These are phyloP conservation scores for Fusarium sp. DNA, from an alignment of 2,329 filamentous ascomycete genomes.

Conservation along the genomic window DNA sequence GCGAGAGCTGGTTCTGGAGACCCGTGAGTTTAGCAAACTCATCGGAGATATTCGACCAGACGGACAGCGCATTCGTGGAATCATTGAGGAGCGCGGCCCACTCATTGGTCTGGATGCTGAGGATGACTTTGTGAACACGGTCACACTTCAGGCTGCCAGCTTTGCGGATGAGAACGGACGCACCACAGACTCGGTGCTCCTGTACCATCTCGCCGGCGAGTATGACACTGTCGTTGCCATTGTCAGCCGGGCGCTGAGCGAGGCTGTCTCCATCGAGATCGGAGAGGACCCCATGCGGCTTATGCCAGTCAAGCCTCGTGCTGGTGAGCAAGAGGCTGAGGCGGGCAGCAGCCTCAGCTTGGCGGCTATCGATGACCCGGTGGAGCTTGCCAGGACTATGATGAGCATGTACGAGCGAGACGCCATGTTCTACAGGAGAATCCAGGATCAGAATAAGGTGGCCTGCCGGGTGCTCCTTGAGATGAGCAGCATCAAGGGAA, in stretches of 20 bases:
- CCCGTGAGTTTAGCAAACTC: constrained; percentile 91
- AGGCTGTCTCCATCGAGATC: constrained; percentile 87
- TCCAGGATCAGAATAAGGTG: constrained; percentile 66
- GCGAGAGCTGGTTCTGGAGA: constrained; percentile 95
- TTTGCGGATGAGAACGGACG: constrained; percentile 95
- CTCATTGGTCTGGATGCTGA: constrained; percentile 85
- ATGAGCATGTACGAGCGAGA: constrained; percentile 72
- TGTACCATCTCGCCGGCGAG: constrained; percentile 94
- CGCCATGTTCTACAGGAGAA: constrained; percentile 68
- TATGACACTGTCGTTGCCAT: constrained; percentile 95
- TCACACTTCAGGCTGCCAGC: constrained; percentile 90
- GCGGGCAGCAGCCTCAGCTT: constrained; percentile 69
- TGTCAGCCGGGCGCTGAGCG: constrained; percentile 88
- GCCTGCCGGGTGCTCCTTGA: constrained; percentile 67
- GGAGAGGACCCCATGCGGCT: constrained; percentile 83
- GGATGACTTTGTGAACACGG: constrained; percentile 87
- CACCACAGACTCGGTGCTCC: constrained; percentile 90
- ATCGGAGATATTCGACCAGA: constrained; percentile 91
- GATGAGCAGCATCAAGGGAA: constrained; percentile 70
- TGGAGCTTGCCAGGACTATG: constrained; percentile 70
- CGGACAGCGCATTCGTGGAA: constrained; percentile 84
- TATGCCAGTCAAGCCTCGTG: constrained; percentile 81
- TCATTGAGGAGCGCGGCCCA: constrained; percentile 85
- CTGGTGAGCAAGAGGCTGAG: constrained; percentile 52
- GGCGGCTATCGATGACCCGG: constrained; percentile 68